Conservation (phyloP, 768 basidiomycete species). For the Pholiota microspora region DNA sequence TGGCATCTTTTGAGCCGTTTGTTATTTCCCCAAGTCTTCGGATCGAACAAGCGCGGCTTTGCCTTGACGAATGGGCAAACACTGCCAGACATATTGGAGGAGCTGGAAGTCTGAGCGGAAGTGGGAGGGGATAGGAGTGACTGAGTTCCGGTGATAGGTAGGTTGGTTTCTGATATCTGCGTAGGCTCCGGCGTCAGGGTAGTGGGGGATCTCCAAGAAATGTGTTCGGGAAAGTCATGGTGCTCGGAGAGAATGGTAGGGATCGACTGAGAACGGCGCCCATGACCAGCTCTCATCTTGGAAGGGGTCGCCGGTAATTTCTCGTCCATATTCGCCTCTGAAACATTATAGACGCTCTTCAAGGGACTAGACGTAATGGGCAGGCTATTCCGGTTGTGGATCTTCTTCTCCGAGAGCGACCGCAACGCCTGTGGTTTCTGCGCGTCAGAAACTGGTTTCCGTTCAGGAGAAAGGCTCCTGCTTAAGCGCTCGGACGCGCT, state of each 20-base stretch:
- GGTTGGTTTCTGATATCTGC: neutral
- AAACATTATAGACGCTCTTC: neutral
- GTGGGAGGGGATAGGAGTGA: neutral
- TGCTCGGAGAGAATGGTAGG: slow-evolving; percentile 25
- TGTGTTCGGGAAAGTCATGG: slow-evolving; percentile 18
- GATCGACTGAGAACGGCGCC: slow-evolving; percentile 16
- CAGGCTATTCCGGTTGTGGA: neutral
- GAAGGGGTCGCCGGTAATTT: slow-evolving; percentile 1
- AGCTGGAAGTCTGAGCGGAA: slow-evolving; percentile 11
- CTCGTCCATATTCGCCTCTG: neutral
- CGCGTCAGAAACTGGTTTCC: neutral
- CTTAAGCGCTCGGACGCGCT: slow-evolving; percentile 13
- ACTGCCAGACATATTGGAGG: neutral
- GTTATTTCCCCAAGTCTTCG: slow-evolving; percentile 20
- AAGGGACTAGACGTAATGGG: neutral
- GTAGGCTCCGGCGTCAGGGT: neutral
- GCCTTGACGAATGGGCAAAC: neutral
- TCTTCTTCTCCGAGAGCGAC: neutral
- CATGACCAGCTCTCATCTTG: slow-evolving; percentile 3
- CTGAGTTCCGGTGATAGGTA: neutral
- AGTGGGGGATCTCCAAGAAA: neutral
- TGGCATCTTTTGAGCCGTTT: slow-evolving; percentile 19
- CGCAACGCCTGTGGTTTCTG: neutral
- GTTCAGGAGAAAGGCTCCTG: neutral
- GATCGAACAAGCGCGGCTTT: neutral